These are phyloP conservation scores for Ceratocystis smalleyi DNA, from an alignment of 2,329 filamentous ascomycete species.

Conservation along the genomic window DNA sequence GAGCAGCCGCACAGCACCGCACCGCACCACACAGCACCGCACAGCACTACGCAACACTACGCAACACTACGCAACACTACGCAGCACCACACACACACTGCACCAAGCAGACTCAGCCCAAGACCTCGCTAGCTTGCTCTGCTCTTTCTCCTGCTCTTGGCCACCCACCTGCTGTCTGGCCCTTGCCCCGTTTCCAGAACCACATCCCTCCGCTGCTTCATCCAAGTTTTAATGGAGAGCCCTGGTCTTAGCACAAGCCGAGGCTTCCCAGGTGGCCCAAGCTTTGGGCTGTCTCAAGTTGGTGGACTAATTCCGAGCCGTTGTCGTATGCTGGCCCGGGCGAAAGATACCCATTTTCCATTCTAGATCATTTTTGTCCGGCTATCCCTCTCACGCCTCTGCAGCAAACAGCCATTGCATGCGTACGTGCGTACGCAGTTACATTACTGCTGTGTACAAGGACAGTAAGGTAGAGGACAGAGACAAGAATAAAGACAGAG, in stretches of 20 bases:
- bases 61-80: too few species aligned
- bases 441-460: too few species aligned
- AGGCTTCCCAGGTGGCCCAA: not conserved
- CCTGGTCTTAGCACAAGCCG: not conserved
- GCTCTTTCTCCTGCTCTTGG: not conserved
- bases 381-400: not conserved
- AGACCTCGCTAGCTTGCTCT: not conserved
- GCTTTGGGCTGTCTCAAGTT: conserved; percentile 4
- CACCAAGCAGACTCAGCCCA: too few species aligned
- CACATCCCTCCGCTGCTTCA: not conserved
- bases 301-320: not conserved
- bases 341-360: not conserved
- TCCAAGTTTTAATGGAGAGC: not conserved
- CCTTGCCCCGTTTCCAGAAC: not conserved
- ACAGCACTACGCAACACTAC: not conserved
- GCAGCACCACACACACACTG: too few species aligned
- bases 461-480: too few species aligned
- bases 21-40: too few species aligned
- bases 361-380: not conserved
- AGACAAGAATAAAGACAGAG: too few species aligned
- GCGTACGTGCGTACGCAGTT: not conserved
- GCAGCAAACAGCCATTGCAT: not conserved
- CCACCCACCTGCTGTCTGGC: not conserved
- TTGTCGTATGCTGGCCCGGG: not conserved
- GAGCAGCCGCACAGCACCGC: too few species aligned